Percentiles rank a stretch among this genome's conserved stretches.
These are phyloP conservation scores for Hawksworthiomyces lignivorus DNA, from an alignment of 2,329 filamentous ascomycete species.

Conservation along the genomic window DNA sequence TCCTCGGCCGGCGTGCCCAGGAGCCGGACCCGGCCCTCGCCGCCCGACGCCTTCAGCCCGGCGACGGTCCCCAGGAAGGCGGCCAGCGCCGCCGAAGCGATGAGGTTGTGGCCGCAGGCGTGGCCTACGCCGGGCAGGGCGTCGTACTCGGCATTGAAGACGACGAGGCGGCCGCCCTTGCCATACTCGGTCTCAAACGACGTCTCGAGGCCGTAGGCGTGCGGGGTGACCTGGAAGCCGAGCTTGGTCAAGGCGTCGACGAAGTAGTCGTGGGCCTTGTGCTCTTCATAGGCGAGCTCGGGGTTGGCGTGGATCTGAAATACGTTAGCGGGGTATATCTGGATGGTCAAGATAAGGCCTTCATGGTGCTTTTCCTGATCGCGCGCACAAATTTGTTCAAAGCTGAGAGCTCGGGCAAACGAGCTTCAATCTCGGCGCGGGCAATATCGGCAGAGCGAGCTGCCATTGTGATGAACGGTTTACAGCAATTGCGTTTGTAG, in stretches of 20 bases:
- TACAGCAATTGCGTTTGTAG: no score
- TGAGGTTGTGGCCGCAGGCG: constrained; percentile 36
- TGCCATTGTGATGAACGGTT: no score
- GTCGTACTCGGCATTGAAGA: constrained; percentile 21
- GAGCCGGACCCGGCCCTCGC: constrained; percentile 20
- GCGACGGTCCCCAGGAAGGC: constrained; percentile 27
- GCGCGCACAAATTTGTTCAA: no score
- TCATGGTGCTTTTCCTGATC: no score
- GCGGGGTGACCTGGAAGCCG: constrained; percentile 36
- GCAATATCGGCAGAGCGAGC: no score
- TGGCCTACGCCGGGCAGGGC: constrained; percentile 30
- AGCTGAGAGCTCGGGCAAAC: no score
- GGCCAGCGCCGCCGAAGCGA: constrained; percentile 28
- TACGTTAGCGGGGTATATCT: no score
- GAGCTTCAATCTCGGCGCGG: no score
- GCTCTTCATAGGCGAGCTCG: constrained; percentile 42
- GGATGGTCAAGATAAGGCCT: no score
- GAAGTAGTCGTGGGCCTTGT: constrained; percentile 41
- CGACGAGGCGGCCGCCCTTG: constrained; percentile 11
- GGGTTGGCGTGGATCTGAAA: constrained; percentile 35
- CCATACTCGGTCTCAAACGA: constrained; percentile 34
- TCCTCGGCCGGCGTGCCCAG: constrained; percentile 39
- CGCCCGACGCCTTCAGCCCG: constrained; percentile 15
- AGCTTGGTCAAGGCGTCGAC: constrained; percentile 32
- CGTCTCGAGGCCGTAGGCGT: constrained; percentile 44